Conservation (phyloP, 331 rosid species). For the Spiraea crenata region DNA sequence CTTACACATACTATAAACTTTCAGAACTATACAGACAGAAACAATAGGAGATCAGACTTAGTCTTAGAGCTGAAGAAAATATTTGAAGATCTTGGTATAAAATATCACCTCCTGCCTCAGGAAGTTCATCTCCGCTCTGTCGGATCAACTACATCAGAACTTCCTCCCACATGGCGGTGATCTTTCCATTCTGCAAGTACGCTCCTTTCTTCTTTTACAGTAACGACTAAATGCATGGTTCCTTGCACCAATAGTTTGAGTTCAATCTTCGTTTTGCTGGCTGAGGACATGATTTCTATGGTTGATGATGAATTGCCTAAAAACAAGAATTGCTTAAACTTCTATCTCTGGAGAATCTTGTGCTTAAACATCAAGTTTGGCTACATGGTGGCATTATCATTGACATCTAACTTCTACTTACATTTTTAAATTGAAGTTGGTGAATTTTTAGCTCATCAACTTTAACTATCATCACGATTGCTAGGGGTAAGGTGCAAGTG, state of each 20-base stretch:
- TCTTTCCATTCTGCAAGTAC: constrained; percentile 10
- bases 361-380: background rate
- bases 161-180: constrained; percentile 31
- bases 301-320: background rate
- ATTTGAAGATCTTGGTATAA: constrained; percentile 65
- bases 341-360: too few relatives aligned
- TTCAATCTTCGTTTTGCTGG: background rate
- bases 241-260: background rate
- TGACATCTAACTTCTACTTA: background rate
- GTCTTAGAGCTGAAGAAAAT: constrained; percentile 72
- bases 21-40: constrained; percentile 64
- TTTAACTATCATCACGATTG: background rate
- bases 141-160: constrained; percentile 26
- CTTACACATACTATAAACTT: constrained; percentile 82
- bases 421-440: too few relatives aligned
- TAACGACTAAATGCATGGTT: background rate
- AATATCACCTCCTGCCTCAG: constrained; percentile 69
- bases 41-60: constrained; percentile 68
- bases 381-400: background rate
- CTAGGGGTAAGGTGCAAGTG: background rate
- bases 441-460: background rate
- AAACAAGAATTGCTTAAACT: background rate
- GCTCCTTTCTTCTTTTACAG: background rate
- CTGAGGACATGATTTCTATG: background rate
- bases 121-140: constrained; percentile 52